phyloP scores from a whole-genome alignment of 805 yeast species.

The Ogataea trehalophila region DNA sequence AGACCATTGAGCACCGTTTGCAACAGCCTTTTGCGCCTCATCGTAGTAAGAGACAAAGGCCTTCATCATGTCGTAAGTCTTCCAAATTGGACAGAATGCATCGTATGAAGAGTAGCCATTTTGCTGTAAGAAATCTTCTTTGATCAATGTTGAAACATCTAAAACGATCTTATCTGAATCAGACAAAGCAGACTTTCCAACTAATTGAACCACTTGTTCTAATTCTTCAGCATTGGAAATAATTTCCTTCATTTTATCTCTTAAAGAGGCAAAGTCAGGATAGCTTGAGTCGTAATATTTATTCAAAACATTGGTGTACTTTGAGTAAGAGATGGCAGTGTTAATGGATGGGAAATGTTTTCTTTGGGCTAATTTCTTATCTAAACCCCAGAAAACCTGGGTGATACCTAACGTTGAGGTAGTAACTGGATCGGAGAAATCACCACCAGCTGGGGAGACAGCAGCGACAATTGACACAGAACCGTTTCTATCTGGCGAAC shows the following conservation, averaged over 20 bases:
- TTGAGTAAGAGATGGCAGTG: conserved; percentile 94
- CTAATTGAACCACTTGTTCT: conserved; percentile 98
- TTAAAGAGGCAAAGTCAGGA: conserved; percentile 86
- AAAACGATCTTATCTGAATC: conserved; percentile 95
- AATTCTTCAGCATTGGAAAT: conserved; percentile 96
- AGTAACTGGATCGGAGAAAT: conserved; percentile 99
- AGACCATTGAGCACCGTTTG: conserved; percentile 92
- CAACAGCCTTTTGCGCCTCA: conserved; percentile 95
- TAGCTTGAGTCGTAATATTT: conserved; percentile 80
- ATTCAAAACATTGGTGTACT: conserved; percentile 83
- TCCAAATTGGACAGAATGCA: conserved; percentile 99
- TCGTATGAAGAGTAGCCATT: conserved; percentile 98
- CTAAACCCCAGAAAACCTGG: conserved; percentile 99
- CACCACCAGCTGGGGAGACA: conserved; percentile 99
- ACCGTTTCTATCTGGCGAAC: conserved; percentile 94
- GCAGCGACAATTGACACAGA: conserved; percentile 99
- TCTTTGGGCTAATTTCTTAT: conserved; percentile 98
- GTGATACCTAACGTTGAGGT: conserved; percentile 98
- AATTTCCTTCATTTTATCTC: conserved; percentile 92
- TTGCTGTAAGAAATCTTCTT: conserved; percentile 98
- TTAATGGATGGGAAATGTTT: conserved; percentile 99
- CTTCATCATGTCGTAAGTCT: conserved; percentile 97
- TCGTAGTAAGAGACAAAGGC: conserved; percentile 87
- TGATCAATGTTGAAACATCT: conserved; percentile 86
- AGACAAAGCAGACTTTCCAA: conserved; percentile 96